Conservation (phyloP, 768 basidiomycete species). For the Leccinum longicurvipes region DNA sequence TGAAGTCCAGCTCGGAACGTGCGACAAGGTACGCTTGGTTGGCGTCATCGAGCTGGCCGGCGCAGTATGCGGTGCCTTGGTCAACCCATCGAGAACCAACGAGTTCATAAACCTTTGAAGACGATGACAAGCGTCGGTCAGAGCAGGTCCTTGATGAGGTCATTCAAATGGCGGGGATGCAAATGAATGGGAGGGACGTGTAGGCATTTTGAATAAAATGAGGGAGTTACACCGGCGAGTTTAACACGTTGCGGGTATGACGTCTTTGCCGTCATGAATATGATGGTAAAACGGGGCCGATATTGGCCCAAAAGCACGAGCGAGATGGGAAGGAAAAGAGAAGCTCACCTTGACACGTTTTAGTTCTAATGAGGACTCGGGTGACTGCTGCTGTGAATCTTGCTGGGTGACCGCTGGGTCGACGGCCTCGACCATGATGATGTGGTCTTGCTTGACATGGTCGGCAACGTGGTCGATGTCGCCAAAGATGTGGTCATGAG, state of each 20-base stretch:
- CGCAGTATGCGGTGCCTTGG: constrained; percentile 95
- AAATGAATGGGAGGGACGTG: constrained; percentile 19
- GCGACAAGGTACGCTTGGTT: constrained; percentile 81
- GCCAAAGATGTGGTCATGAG: constrained; percentile 32
- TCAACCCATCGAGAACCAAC: constrained; percentile 90
- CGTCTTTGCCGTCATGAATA: constrained; percentile 17
- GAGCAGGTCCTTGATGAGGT: constrained; percentile 30
- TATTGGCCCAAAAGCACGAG: constrained; percentile 14
- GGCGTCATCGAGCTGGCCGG: constrained; percentile 77
- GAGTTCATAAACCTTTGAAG: constrained; percentile 86
- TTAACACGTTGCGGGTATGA: constrained; percentile 27
- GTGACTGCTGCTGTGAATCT: constrained; percentile 58
- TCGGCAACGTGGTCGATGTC: constrained; percentile 35
- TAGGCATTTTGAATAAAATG: constrained; percentile 16
- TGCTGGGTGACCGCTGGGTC: constrained; percentile 43
- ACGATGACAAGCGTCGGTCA: constrained; percentile 28
- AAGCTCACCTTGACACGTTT: constrained; percentile 80
- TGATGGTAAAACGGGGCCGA: constrained; percentile 19
- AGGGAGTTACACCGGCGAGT: constrained; percentile 8
- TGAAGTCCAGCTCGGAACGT: constrained; percentile 72
- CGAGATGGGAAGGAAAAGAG: constrained; percentile 18
- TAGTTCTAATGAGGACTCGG: constrained; percentile 67
- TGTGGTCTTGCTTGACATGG: constrained; percentile 31
- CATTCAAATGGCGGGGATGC: constrained; percentile 25
- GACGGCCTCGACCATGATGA: constrained; percentile 34